Evolutionary conservation across 345 rosid genomes (phyloP), one percentile per base, ranked within the genome.

Genomic region (Raphanus raphanistrum): DNA sequence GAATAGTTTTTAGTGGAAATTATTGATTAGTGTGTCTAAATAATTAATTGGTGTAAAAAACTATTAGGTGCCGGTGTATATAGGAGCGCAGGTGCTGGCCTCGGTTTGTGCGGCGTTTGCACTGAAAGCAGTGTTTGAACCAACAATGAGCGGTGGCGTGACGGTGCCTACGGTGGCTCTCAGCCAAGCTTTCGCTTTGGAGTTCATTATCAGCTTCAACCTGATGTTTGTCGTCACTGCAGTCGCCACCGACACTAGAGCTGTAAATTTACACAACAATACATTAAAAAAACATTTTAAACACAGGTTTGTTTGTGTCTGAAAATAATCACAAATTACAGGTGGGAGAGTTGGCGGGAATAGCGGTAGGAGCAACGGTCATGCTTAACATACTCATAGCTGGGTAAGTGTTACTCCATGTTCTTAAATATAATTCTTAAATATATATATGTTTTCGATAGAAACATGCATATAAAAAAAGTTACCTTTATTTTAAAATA

Each of bases 151-250:
- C 3, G 94, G 89, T 15, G 98, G 97, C 41, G 92, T 93, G 55
- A 93, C 98, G 33, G 88, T 90, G 31, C 97, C 92, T 1, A 81
- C 91, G 6, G 90, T 75, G 15, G 86, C 79, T 54, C 80, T 85
- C 1, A 86, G 76, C 13, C 88, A 86, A 85, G 95, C 97, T 66
- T 93, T 93, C 74, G 91, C 90, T 12, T 82, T 88, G 85, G 98
- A 93, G 81, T 90, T 93, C 25, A 90, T 90, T 12, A 88, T 91
- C 50, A 84, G 87, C 74, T 93, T 93, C 84, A 90, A 82, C 82
- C 97, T 91, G 85, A 93, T 93, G 98, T 93, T 91, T 59, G 97
- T 91, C 8, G 91, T 90, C 86, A 91, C 97, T 29, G 97, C 95
- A 32, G 92, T 91, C 2, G 91, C 98, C 85, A 93, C 98, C 80